Evolutionary conservation across 257 asterid species (phyloP).

Genomic region (Solanum bulbocastanum): DNA sequence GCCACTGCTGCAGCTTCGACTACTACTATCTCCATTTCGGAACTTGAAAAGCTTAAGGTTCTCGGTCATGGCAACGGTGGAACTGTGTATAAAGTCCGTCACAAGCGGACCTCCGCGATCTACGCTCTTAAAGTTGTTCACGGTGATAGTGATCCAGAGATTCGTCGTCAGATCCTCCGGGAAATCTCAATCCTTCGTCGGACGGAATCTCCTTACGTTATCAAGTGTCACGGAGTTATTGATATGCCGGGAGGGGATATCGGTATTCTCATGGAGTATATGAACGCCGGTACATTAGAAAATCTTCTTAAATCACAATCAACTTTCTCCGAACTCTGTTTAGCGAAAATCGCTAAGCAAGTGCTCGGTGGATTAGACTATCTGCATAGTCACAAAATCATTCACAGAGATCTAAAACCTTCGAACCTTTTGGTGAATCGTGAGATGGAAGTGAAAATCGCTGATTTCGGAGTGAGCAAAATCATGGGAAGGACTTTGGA

Average conservation of each 20-base stretch:
- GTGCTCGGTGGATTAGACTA: slow-evolving; percentile 56
- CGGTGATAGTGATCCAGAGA: slow-evolving; percentile 58
- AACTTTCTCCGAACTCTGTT: slow-evolving; percentile 31
- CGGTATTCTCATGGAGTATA: slow-evolving; percentile 72
- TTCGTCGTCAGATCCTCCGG: slow-evolving; percentile 80
- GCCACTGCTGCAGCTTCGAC: neutral
- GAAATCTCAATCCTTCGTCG: slow-evolving; percentile 76
- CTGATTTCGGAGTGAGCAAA: slow-evolving; percentile 89
- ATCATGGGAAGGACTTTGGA: slow-evolving; percentile 65
- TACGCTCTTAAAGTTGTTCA: slow-evolving; percentile 80
- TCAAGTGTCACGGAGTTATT: slow-evolving; percentile 64
- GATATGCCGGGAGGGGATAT: slow-evolving; percentile 73
- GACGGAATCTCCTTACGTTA: slow-evolving; percentile 68
- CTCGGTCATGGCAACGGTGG: slow-evolving; percentile 91
- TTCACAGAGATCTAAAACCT: slow-evolving; percentile 82
- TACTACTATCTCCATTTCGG: slow-evolving; percentile 30
- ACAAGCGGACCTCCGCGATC: slow-evolving; percentile 34
- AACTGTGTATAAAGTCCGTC: slow-evolving; percentile 79
- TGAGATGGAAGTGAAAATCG: slow-evolving; percentile 57
- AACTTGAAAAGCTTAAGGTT: slow-evolving; percentile 70
- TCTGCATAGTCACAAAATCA: slow-evolving; percentile 60
- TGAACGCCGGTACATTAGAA: slow-evolving; percentile 79
- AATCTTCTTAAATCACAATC: slow-evolving; percentile 27
- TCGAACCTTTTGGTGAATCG: slow-evolving; percentile 50
- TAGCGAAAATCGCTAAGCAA: slow-evolving; percentile 54